Percentiles rank a stretch among this genome's conserved stretches.
These are phyloP conservation scores for Fusarium albosuccineum DNA, from an alignment of 2,329 filamentous ascomycete genomes.

Conservation along the genomic window DNA sequence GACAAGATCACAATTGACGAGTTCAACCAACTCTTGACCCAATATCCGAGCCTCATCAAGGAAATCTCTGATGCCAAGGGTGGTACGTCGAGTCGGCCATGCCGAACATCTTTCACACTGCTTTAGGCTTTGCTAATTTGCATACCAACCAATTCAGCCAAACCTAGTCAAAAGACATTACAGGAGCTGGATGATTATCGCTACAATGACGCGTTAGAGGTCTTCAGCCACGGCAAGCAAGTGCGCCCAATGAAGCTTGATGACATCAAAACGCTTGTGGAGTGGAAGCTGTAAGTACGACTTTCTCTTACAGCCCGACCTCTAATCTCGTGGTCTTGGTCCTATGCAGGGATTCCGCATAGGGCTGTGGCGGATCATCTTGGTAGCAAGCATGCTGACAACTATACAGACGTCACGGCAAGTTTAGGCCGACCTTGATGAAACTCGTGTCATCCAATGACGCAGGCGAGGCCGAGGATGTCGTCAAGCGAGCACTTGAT, in stretches of 20 bases:
- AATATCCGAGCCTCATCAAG: conserved; percentile 57
- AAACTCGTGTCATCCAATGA: conserved; percentile 74
- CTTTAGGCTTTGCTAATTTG: conserved; percentile 14
- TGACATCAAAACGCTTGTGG: conserved; percentile 71
- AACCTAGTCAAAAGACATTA: conserved; percentile 64
- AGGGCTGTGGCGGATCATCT: not conserved
- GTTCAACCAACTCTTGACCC: conserved; percentile 54
- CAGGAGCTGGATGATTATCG: conserved; percentile 71
- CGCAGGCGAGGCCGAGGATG: conserved; percentile 57
- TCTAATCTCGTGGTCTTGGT: not conserved
- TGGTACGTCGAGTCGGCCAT: conserved; percentile 50
- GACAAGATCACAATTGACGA: conserved; percentile 47
- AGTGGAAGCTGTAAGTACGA: conserved; percentile 77
- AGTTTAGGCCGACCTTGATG: conserved; percentile 72
- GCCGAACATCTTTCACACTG: not conserved
- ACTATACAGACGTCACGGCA: conserved; percentile 67
- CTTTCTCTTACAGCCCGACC: conserved; percentile 3
- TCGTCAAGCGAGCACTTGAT: conserved; percentile 66
- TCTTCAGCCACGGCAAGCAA: conserved; percentile 56
- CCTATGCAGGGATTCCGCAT: conserved; percentile 1
- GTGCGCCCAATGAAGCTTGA: conserved; percentile 63
- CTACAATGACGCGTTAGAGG: conserved; percentile 64
- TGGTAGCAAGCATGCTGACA: conserved; percentile 8
- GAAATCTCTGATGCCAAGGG: conserved; percentile 60
- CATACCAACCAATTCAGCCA: conserved; percentile 51